phyloP scores from a whole-genome alignment of 2,329 filamentous ascomycete species.

The Raffaelea ambrosiae region DNA sequence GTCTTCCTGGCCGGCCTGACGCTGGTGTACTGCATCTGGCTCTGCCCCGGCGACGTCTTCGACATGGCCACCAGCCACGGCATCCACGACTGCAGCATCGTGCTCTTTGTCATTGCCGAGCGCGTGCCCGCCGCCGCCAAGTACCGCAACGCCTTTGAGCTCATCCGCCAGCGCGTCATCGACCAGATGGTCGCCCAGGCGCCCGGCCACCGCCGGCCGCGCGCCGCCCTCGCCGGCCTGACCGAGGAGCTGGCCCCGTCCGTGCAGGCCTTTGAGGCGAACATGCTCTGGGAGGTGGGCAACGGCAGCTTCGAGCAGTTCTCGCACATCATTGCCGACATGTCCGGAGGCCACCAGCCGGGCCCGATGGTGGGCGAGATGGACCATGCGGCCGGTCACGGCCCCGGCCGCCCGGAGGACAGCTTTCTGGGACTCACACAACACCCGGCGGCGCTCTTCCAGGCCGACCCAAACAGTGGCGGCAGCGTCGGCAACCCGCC shows the following conservation, averaged over 20 bases:
- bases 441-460: too few species aligned
- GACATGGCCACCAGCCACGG: conserved; percentile 7
- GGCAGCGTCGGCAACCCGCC: too few species aligned
- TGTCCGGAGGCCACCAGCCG: too few species aligned
- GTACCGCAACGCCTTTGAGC: conserved; percentile 7
- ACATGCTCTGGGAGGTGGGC: conserved; percentile 5
- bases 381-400: too few species aligned
- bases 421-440: too few species aligned
- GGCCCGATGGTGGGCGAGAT: too few species aligned
- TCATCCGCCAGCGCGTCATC: conserved; percentile 4
- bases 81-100: conserved; percentile 5
- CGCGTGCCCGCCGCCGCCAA: conserved; percentile 5
- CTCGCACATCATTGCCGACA: too few species aligned
- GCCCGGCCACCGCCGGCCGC: too few species aligned
- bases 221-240: not conserved
- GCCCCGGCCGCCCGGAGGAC: too few species aligned
- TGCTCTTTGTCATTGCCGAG: conserved; percentile 8
- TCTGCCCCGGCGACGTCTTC: conserved; percentile 14
- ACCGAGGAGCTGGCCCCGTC: conserved; percentile 2
- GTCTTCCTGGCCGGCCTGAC: too few species aligned
- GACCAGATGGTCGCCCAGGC: conserved; percentile 2
- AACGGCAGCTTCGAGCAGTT: conserved; percentile 7
- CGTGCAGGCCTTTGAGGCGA: conserved; percentile 3
- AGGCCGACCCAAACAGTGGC: too few species aligned
- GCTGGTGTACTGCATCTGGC: too few species aligned